Evolutionary conservation across 192 early-diverging fungal genomes (phyloP).

Genomic region (Gonapodya prolifera): DNA sequence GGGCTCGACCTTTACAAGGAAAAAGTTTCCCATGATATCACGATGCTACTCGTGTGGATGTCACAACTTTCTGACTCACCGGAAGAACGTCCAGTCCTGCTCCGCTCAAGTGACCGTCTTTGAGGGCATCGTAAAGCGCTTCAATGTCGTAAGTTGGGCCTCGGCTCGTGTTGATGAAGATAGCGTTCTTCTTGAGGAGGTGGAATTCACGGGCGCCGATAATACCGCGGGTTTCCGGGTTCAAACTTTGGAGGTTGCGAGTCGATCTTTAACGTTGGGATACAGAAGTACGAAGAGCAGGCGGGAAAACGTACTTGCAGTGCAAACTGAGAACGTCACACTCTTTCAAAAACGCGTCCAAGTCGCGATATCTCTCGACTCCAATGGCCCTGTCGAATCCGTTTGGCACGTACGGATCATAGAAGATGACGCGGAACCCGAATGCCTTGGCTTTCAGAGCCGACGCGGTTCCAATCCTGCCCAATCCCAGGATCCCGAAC

Average conservation of each 20-base stretch:
- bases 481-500: constrained; percentile 1
- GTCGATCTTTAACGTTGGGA: too few species aligned
- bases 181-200: background rate
- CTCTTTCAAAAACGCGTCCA: background rate
- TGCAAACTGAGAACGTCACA: background rate
- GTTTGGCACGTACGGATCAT: constrained; percentile 4
- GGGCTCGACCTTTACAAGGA: background rate
- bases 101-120: background rate
- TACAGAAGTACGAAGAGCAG: too few species aligned
- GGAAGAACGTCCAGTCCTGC: background rate
- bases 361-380: background rate
- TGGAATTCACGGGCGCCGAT: background rate
- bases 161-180: constrained; percentile 1
- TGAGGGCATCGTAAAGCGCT: constrained; percentile 2
- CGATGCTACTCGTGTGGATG: too few species aligned
- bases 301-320: background rate
- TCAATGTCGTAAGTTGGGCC: background rate
- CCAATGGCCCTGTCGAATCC: background rate
- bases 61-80: background rate
- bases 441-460: background rate
- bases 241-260: too few species aligned
- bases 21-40: background rate
- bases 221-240: background rate
- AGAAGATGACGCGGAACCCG: background rate
- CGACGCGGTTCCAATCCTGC: background rate